A percentile compares a stretch with the other conserved stretches of the same genome.
Conservation (phyloP, 768 basidiomycete species). For the Lanmaoa pseudosensibilis region DNA sequence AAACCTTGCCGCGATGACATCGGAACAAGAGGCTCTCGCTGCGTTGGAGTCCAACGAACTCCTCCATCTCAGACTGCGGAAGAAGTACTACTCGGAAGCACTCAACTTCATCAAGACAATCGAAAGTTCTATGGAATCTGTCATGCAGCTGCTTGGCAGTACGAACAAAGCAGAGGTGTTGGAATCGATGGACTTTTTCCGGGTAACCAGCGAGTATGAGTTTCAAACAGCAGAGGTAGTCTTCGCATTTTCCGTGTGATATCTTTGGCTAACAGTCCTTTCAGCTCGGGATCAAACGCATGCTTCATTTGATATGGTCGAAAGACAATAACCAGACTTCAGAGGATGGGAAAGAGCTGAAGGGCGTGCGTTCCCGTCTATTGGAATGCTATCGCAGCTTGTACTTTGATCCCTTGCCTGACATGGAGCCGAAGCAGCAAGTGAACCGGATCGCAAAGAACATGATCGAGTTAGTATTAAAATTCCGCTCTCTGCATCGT, state of each 20-base stretch:
- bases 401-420: conserved; percentile 84
- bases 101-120: conserved; percentile 76
- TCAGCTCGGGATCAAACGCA: conserved; percentile 87
- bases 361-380: conserved; percentile 82
- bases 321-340: conserved; percentile 87
- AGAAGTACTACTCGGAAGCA: conserved; percentile 86
- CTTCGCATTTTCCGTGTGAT: neutral
- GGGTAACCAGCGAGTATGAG: conserved; percentile 75
- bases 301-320: conserved; percentile 96
- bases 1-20: conserved; percentile 65
- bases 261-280: conserved; percentile 1
- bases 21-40: conserved; percentile 71
- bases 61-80: conserved; percentile 66
- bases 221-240: conserved; percentile 74
- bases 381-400: conserved; percentile 85
- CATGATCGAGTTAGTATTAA: conserved; percentile 80
- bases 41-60: conserved; percentile 66
- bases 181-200: conserved; percentile 89
- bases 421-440: conserved; percentile 78
- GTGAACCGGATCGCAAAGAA: conserved; percentile 93
- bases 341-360: conserved; percentile 76
- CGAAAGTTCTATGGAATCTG: conserved; percentile 65
- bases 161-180: conserved; percentile 82
- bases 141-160: conserved; percentile 80
- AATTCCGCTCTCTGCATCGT: neutral